A percentile compares a stretch with the other conserved stretches of the same genome.
phyloP scores from a whole-genome alignment of 1,284 basidiomycete genomes.

The Pulveroboletus ridleyi region DNA sequence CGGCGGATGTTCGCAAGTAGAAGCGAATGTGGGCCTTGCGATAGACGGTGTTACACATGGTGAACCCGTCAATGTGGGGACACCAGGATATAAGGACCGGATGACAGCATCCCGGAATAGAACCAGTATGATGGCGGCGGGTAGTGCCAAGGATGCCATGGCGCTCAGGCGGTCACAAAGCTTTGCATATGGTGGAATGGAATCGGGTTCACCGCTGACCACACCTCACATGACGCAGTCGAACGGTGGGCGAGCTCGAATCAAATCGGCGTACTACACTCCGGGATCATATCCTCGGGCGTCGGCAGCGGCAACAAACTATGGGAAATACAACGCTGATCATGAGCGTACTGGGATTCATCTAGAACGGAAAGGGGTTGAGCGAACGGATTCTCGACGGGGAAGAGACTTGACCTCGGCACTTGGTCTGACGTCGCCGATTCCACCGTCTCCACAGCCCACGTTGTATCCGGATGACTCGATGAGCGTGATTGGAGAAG shows the following conservation, averaged over 20 bases:
- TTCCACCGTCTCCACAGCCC: slow-evolving; percentile 55
- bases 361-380: slow-evolving; percentile 37
- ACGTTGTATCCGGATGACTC: slow-evolving; percentile 78
- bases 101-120: slow-evolving; percentile 40
- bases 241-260: slow-evolving; percentile 59
- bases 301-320: slow-evolving; percentile 46
- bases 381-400: slow-evolving; percentile 50
- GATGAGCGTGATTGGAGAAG: slow-evolving; percentile 60
- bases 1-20: slow-evolving; percentile 34
- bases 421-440: slow-evolving; percentile 55
- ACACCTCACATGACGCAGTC: slow-evolving; percentile 30
- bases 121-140: slow-evolving; percentile 36
- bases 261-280: slow-evolving; percentile 73
- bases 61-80: slow-evolving; percentile 39
- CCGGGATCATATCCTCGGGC: slow-evolving; percentile 59
- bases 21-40: slow-evolving; percentile 49
- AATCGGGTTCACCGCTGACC: slow-evolving; percentile 50
- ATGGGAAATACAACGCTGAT: slow-evolving; percentile 41
- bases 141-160: slow-evolving; percentile 29
- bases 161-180: slow-evolving; percentile 44
- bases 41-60: slow-evolving; percentile 52
- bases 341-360: slow-evolving; percentile 38
- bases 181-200: slow-evolving; percentile 61
- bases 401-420: slow-evolving; percentile 58
- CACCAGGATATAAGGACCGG: slow-evolving; percentile 45